Percentiles rank a stretch among this genome's conserved stretches.
Conservation (phyloP, 2,329 filamentous ascomycete genomes). For the Coniella lustricola region DNA sequence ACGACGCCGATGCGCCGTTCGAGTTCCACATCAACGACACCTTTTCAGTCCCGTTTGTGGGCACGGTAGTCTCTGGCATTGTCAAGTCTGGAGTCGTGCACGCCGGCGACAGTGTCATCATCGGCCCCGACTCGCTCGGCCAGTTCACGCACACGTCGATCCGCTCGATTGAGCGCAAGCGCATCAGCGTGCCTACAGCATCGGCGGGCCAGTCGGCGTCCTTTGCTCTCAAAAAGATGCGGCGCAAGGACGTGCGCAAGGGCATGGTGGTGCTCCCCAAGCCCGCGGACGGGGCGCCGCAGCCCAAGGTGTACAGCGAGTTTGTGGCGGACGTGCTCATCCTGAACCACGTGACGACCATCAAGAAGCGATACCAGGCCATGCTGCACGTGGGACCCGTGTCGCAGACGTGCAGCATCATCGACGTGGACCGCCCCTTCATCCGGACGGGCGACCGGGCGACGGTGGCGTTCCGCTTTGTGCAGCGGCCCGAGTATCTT, state of each 20-base stretch:
- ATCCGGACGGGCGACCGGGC: conserved; percentile 94
- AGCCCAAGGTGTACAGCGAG: conserved; percentile 64
- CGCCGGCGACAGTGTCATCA: conserved; percentile 78
- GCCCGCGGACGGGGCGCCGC: conserved; percentile 57
- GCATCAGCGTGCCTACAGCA: conserved; percentile 79
- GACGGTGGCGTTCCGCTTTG: conserved; percentile 87
- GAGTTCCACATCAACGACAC: conserved; percentile 97
- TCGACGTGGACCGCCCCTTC: conserved; percentile 92
- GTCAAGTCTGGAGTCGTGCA: conserved; percentile 84
- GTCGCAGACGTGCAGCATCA: conserved; percentile 92
- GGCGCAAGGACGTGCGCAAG: conserved; percentile 88
- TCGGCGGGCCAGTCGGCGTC: conserved; percentile 89
- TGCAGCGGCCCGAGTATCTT: conserved; percentile 89
- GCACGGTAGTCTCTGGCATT: conserved; percentile 91
- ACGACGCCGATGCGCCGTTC: conserved; percentile 79
- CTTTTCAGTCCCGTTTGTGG: conserved; percentile 94
- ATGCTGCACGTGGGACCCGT: conserved; percentile 97
- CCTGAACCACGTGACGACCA: conserved; percentile 90
- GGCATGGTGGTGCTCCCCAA: conserved; percentile 96
- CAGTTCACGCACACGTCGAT: conserved; percentile 84
- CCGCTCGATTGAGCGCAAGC: conserved; percentile 89
- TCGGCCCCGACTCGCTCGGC: conserved; percentile 85
- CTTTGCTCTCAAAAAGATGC: conserved; percentile 81
- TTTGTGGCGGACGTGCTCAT: conserved; percentile 88
- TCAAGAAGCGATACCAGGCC: conserved; percentile 93